Evolutionary conservation across 345 rosid genomes (phyloP), one percentile per base, ranked within the genome.

Genomic region (Pseudoturritis turrita): DNA sequence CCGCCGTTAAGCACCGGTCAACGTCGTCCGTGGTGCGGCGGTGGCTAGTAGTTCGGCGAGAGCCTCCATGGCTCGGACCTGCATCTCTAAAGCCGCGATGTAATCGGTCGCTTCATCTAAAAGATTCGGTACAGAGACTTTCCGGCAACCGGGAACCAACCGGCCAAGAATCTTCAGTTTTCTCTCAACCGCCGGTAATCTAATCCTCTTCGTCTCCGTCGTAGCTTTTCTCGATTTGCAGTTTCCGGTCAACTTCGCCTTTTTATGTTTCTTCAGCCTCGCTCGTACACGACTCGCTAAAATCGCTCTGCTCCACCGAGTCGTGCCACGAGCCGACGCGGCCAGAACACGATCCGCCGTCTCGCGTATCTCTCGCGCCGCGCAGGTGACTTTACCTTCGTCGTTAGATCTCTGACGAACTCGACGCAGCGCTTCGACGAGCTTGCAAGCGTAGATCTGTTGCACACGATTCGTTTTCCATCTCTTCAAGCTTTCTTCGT

Each of bases 71-170:
- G 89, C 89, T 14, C 89, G 81, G 23, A 94, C 85, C 77, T 94
- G 97, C 98, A 94, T 94, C 92, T 91, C 89, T 68, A 95, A 61
- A 31, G 99, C 99, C 18, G 96, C 90, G 59, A 94, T 84, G 65
- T 91, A 94, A 80, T 94, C 98, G 3, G 80, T 83, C 26, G 92
- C 81, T 75, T 94, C 98, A 51, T 87, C 96, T 62, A 94, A 79
- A 54, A 94, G 80, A 53, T 60, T 86, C 22, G 86, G 61, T 11
- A 81, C 71, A 17, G 96, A 62, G 1, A 82, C 71, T 52, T 87
- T 88, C 76, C 87, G 76, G 87, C 97, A 91, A 50, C 99, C 99
- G 44, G 99, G 99, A 72, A 94, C 87, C 65, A 94, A 64, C 39
- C 88, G 85, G 74, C 96, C 54, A 13, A 91, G 77, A 46, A 73